These are phyloP conservation scores for Rhynchosporium secalis DNA, from an alignment of 2,329 filamentous ascomycete genomes.

Conservation along the genomic window DNA sequence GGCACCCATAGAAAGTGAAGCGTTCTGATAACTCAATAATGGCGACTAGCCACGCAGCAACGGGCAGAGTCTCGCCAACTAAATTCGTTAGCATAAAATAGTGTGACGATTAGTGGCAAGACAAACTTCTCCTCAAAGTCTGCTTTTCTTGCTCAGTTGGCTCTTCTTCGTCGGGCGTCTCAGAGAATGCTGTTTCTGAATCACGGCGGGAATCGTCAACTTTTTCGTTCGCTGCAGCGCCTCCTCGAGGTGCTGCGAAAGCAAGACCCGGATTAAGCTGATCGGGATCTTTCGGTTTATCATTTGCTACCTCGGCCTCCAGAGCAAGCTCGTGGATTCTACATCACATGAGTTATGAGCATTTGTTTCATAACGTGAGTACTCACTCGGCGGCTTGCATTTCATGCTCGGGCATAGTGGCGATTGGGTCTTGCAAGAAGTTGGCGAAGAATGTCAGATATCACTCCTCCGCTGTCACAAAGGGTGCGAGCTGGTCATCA, in stretches of 20 bases:
- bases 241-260: constrained; percentile 16
- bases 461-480: neutral
- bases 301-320: constrained; percentile 22
- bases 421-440: constrained; percentile 41
- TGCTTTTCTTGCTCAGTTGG: constrained; percentile 25
- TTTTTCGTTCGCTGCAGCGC: constrained; percentile 5
- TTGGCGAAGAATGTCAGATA: too few relatives aligned
- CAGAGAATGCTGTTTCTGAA: constrained; percentile 17
- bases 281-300: constrained; percentile 19
- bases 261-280: constrained; percentile 24
- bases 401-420: constrained; percentile 29
- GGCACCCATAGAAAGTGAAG: constrained; percentile 65
- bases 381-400: constrained; percentile 27
- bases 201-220: neutral
- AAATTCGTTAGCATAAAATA: neutral
- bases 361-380: too few relatives aligned
- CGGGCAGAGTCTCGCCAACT: constrained; percentile 25
- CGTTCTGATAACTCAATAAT: constrained; percentile 65
- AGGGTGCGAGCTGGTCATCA: neutral
- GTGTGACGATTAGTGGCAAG: neutral
- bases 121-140: constrained; percentile 24
- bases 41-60: constrained; percentile 48
- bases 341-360: neutral
- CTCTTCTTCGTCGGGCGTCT: constrained; percentile 25
- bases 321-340: constrained; percentile 25